Conservation (phyloP, 2,329 filamentous ascomycete species). For the Aspergillus glaucus region DNA sequence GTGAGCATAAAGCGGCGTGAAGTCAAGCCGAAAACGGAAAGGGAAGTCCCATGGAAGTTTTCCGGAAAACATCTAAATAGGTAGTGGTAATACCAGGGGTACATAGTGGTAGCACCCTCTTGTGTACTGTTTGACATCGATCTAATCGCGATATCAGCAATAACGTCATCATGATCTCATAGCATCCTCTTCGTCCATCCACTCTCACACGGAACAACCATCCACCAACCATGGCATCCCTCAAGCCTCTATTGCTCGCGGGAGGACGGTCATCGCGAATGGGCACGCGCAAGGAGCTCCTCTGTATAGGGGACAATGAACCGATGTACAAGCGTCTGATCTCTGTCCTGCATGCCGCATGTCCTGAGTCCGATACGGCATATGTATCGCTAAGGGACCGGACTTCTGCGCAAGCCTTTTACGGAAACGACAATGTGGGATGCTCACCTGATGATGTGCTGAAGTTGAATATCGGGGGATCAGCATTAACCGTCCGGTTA, state of each 20-base stretch:
- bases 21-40: too few species aligned
- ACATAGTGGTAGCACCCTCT: too few species aligned
- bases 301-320: conserved; percentile 19
- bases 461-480: too few species aligned
- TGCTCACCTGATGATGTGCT: not conserved
- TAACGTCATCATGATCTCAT: too few species aligned
- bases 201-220: not conserved
- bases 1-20: too few species aligned
- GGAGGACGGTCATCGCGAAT: conserved; percentile 27
- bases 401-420: conserved; percentile 2
- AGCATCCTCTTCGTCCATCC: not conserved
- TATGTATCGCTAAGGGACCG: conserved; percentile 20
- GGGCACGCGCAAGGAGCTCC: conserved; percentile 26
- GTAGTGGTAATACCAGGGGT: too few species aligned
- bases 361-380: conserved; percentile 16
- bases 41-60: too few species aligned
- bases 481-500: not conserved
- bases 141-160: too few species aligned
- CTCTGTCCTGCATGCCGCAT: conserved; percentile 16
- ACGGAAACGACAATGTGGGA: not conserved
- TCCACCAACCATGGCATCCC: not conserved
- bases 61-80: too few species aligned
- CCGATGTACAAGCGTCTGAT: conserved; percentile 24
- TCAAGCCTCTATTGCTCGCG: conserved; percentile 26
- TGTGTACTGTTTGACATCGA: too few species aligned